These are phyloP conservation scores for Chlorella sp. DNA, from an alignment of 139 green algal species.

Conservation along the genomic window DNA sequence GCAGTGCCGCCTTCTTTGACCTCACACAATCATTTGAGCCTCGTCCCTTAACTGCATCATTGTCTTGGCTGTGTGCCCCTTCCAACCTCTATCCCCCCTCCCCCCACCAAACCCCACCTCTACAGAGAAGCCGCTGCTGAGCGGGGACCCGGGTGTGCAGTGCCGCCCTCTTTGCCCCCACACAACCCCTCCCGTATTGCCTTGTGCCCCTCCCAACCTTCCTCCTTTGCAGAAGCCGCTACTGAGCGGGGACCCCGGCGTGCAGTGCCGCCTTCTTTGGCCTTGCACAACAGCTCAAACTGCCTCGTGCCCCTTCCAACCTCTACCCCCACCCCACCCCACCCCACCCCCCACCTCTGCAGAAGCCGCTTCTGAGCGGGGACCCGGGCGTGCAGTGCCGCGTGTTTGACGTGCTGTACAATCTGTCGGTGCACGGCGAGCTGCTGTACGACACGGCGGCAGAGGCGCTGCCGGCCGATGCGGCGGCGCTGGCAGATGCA, in stretches of 20 bases:
- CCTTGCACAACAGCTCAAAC: slow-evolving; percentile 30
- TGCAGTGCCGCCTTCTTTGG: slow-evolving; percentile 68
- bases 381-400: slow-evolving; percentile 43
- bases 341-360: not conserved
- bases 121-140: slow-evolving; percentile 46
- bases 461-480: slow-evolving; percentile 6
- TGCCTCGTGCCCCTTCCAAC: not conserved
- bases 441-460: slow-evolving; percentile 45
- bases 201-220: not conserved
- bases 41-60: too few relatives aligned
- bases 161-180: too few relatives aligned
- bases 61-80: too few relatives aligned
- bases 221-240: slow-evolving; percentile 36
- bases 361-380: slow-evolving; percentile 48
- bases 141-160: slow-evolving; percentile 32
- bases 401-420: slow-evolving; percentile 82
- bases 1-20: slow-evolving; percentile 48
- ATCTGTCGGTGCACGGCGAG: slow-evolving; percentile 69
- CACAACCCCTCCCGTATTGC: too few relatives aligned
- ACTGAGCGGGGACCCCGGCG: slow-evolving; percentile 19
- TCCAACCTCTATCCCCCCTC: not conserved
- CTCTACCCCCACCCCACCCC: not conserved
- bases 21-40: too few relatives aligned
- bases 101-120: not conserved
- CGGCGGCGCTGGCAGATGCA: slow-evolving; percentile 4